Evolutionary conservation across 2,329 filamentous ascomycete genomes (phyloP), one percentile per base, ranked within the genome.

Genomic region (Zasmidium citrigriseum): DNA sequence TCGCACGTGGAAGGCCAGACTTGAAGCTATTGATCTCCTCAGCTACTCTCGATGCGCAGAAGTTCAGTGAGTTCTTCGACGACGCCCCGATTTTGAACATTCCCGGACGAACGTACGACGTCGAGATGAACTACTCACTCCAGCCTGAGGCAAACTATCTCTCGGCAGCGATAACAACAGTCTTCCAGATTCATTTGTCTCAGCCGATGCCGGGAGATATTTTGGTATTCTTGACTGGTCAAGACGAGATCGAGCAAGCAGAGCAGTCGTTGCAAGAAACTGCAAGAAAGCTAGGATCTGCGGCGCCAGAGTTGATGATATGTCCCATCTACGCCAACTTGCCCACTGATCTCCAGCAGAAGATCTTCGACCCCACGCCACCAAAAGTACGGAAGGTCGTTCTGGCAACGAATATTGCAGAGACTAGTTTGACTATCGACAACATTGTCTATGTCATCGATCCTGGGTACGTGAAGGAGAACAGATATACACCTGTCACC

Each of bases 401-500:
- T 0, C 78, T 98, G 38, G 92, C 93, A 0, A 98, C 95, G 2
- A 99, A 99, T 71, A 98, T 99, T 73, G 95, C 95, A 2, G 95
- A 99, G 74, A 99, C 95, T 0, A 92, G 87, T 79, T 78, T 99
- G 70, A 99, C 95, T 0, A 96, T 99, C 58, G 93, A 98, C 72
- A 93, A 93, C 16, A 96, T 98, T 59, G 89, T 93, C 9, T 97
- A 96, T 72, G 95, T 98, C 34, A 96, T 98, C 59, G 95, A 99
- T 67, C 90, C 90, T 0, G 95, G 95, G 0, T 96, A 96, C 64
- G 91, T 95, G 62, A 99, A 99, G 74, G 91, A 98, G 71, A 96
- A 96, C 66, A 85, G 93, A 1, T 98, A 93, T 77, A 96, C 96
- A 62, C 89, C 93, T 0, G 86, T 89, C 1, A 96, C 91, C 0